phyloP scores from a whole-genome alignment of 2,329 filamentous ascomycete species.

The Didymosphaeria variabile region DNA sequence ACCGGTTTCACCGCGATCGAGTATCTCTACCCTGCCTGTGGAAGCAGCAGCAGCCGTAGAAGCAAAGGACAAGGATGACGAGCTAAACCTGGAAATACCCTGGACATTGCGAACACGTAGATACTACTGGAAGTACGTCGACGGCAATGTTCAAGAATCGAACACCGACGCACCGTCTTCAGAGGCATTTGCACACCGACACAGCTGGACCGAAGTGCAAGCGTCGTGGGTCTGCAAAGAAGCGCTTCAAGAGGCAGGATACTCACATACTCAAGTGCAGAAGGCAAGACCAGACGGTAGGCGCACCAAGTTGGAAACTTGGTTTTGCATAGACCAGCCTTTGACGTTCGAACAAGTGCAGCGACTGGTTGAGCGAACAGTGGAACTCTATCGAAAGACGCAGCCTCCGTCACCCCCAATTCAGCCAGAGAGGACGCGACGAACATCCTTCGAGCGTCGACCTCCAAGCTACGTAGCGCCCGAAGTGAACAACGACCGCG shows the following conservation, averaged over 20 bases:
- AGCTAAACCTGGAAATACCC: slow-evolving; percentile 45
- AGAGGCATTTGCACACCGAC: slow-evolving; percentile 38
- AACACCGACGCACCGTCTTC: slow-evolving; percentile 42
- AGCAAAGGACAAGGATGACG: slow-evolving; percentile 43
- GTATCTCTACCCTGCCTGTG: slow-evolving; percentile 37
- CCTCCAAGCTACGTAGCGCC: slow-evolving; percentile 18
- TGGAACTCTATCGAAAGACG: slow-evolving; percentile 46
- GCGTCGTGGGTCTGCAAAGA: slow-evolving; percentile 51
- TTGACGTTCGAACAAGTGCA: slow-evolving; percentile 48
- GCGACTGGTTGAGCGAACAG: slow-evolving; percentile 49
- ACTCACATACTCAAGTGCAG: slow-evolving; percentile 40
- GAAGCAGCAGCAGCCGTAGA: slow-evolving; percentile 43
- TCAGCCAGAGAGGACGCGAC: slow-evolving; percentile 23
- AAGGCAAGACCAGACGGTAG: slow-evolving; percentile 42
- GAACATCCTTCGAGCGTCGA: slow-evolving; percentile 35
- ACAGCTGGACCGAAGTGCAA: slow-evolving; percentile 47
- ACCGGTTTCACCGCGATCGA: slow-evolving; percentile 35
- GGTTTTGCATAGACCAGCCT: slow-evolving; percentile 45
- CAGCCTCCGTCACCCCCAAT: slow-evolving; percentile 27
- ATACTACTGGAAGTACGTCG: slow-evolving; percentile 48
- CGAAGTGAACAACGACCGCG: slow-evolving; percentile 26
- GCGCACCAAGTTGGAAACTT: slow-evolving; percentile 46
- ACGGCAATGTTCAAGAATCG: slow-evolving; percentile 39
- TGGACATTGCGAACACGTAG: slow-evolving; percentile 46
- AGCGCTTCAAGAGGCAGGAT: slow-evolving; percentile 46